These are phyloP conservation scores for Claviceps pusilla DNA, from an alignment of 2,329 filamentous ascomycete genomes.

Conservation along the genomic window DNA sequence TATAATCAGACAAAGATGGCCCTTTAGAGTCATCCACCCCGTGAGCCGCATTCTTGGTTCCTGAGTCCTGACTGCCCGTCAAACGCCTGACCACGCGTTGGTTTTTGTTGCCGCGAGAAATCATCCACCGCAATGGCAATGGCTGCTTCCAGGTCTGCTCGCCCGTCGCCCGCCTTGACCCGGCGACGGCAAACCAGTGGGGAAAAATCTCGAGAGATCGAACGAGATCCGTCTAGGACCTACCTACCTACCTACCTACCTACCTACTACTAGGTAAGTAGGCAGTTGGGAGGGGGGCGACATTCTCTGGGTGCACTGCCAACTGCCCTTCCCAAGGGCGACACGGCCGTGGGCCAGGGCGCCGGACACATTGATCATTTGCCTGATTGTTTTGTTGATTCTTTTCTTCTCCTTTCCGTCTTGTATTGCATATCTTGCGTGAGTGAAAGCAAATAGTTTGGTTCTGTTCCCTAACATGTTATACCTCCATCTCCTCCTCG, in stretches of 20 bases:
- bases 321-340: conserved; percentile 8
- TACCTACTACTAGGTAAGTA: neutral
- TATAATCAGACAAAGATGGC: conserved; percentile 22
- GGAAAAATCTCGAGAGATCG: neutral
- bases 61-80: conserved; percentile 10
- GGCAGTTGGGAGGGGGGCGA: neutral
- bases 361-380: neutral
- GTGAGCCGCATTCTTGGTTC: conserved; percentile 16
- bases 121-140: neutral
- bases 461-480: conserved; percentile 8
- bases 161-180: neutral
- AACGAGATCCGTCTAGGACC: neutral
- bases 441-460: conserved; percentile 9
- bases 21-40: conserved; percentile 11
- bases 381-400: neutral
- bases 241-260: no score
- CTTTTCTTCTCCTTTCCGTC: neutral
- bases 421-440: neutral
- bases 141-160: neutral
- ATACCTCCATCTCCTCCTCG: conserved; percentile 37
- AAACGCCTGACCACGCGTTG: conserved; percentile 4
- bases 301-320: neutral
- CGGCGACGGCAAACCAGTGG: neutral
- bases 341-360: conserved; percentile 4
- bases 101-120: conserved; percentile 2